Conservation (phyloP, 345 rosid species). For the Geranium rotundifolium region DNA sequence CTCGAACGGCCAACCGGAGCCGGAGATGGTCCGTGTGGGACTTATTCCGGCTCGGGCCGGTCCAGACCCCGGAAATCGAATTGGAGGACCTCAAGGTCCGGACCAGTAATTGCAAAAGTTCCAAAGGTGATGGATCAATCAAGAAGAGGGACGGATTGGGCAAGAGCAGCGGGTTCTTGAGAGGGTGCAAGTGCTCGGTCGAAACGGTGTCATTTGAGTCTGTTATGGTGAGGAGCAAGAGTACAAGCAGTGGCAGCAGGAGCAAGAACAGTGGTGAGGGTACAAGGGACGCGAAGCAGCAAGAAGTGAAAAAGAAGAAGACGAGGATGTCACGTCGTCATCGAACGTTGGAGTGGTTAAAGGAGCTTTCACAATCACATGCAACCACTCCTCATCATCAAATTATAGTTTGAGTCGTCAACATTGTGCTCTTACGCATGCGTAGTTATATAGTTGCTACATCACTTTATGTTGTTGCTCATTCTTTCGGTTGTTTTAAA, state of each 20-base stretch:
- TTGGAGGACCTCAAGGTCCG: conserved; percentile 36
- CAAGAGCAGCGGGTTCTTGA: conserved; percentile 27
- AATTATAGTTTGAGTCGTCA: too few species aligned
- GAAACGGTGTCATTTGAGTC: conserved; percentile 31
- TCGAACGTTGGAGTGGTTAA: conserved; percentile 82
- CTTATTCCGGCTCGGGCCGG: conserved; percentile 49
- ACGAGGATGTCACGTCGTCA: conserved; percentile 45
- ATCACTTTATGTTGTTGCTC: not conserved
- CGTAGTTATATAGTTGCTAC: too few species aligned
- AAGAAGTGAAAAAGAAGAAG: conserved; percentile 25
- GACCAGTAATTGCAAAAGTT: conserved; percentile 27
- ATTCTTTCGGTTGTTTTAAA: not conserved
- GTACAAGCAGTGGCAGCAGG: conserved; percentile 1
- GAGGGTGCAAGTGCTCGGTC: conserved; percentile 62
- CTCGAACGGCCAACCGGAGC: conserved; percentile 21
- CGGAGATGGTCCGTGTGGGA: conserved; percentile 61
- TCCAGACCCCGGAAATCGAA: conserved; percentile 74
- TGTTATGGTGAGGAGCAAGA: conserved; percentile 13
- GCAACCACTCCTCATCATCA: not conserved
- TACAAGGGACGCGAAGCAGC: conserved; percentile 8
- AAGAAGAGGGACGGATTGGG: conserved; percentile 16
- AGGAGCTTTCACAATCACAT: conserved; percentile 45
- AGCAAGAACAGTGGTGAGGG: not conserved
- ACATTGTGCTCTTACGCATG: not conserved
- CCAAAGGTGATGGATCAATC: conserved; percentile 14